Base-by-base conservation (phyloP, 495 filamentous ascomycete species). In the Penicillium manginii region DNA sequence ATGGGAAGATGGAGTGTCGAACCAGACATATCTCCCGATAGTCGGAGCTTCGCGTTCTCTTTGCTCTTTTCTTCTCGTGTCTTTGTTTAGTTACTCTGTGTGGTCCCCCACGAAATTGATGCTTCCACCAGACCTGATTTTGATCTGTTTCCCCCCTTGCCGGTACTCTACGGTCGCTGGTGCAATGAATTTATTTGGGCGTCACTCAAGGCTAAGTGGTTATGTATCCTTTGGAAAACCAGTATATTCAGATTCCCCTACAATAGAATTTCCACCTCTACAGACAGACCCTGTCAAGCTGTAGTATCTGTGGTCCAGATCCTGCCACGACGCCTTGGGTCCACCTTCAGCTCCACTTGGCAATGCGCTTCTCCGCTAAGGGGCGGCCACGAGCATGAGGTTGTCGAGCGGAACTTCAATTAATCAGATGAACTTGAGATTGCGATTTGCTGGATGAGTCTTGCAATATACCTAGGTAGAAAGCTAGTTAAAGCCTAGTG, bases 91-190 rank as follows among this genome's bases (percentile, higher is more conserved):
- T 57, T 62, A 51, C 52, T 62, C 63, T 63, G 62, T 39, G 55
- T 69, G 65, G 57, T 59, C 51, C 58, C 56, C 63, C 56, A 71
- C 65, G 66, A 71, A 74, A 74, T 73, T 74, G 66, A 73, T 62
- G 59, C 59, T 62, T 61, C 59, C 55, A 54, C 58, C 53, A 61
- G 55, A 57, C 47, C 35, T 57, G 53, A 58, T 66, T 58, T 53
- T 58, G 55, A 59, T 63, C 58, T 57, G 50, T 42, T 63, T 55
- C 55, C 37, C 45, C 50, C 51, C 15, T 39, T 43, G 54, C 59
- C 60, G 56, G 47, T 61, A 54, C 49, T 62, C 52, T 55, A 45
- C 52, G 55, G 37, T 65, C 59, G 57, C 61, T 61, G 62, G 61
- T 66, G 61, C 59, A 67, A 58, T 65, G 60, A 62, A 55, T 42